Evolutionary conservation across 106 monocot genomes (phyloP).

Genomic region (Dendrobium chrysotoxum): DNA sequence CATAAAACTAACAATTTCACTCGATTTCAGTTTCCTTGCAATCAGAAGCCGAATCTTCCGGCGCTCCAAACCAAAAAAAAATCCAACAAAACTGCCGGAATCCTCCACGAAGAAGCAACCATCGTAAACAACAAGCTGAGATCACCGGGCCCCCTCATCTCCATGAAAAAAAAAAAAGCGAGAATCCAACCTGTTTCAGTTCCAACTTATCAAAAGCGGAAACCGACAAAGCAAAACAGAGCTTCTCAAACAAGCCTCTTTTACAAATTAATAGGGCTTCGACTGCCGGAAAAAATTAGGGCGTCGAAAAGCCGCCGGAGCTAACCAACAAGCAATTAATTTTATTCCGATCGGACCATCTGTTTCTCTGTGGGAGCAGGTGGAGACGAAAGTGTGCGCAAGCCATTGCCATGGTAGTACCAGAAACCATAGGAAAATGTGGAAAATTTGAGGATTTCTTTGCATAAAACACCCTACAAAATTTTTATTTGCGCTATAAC

Average conservation of each 20-base stretch:
- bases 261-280: neutral
- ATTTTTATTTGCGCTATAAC: too few species aligned
- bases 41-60: neutral
- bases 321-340: neutral
- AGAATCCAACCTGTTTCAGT: neutral
- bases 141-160: neutral
- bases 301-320: neutral
- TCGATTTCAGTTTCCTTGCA: neutral
- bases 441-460: neutral
- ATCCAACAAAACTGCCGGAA: conserved; percentile 8
- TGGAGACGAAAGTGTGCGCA: neutral
- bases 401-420: neutral
- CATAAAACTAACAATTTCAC: neutral
- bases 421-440: neutral
- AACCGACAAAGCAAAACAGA: neutral
- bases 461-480: neutral
- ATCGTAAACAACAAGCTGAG: neutral
- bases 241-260: neutral
- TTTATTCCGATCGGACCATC: neutral
- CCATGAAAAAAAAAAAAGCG: neutral
- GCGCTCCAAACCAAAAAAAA: conserved; percentile 15
- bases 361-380: neutral
- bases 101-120: neutral
- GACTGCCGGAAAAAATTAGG: neutral
- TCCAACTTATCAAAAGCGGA: neutral